Base-by-base conservation (phyloP, 768 basidiomycete species). In the Porphyrellus cyaneotinctus region DNA sequence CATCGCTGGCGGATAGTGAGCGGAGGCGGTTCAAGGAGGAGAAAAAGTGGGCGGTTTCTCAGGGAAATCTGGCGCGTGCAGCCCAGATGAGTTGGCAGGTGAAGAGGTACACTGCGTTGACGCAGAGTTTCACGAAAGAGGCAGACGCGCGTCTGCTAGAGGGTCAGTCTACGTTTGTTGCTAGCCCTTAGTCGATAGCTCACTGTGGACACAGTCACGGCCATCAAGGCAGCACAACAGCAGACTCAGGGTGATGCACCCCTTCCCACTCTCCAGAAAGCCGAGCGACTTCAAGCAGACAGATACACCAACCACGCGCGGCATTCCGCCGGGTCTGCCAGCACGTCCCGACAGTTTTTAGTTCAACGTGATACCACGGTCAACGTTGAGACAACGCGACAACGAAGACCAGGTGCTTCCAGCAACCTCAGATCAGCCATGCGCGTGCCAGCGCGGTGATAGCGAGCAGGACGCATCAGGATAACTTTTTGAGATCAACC, bases 41-140 rank as follows among this genome's bases (percentile, higher is more conserved):
- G 70, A 78, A 82, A 58, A 89, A 91, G 66, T 93, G 91, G 91
- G 91, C 91, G 1, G 65, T 85, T 35, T 86, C 87, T 18, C 83
- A 87, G 64, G 88, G 88, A 0, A 90, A 93, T 64, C 54, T 73
- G 39, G 83, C 87, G 10, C 80, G 88, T 42, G 89, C 89, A 28
- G 74, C 77, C 24, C 84, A 93, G 72, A 82, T 91, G 76, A 83
- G 83, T 61, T 90, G 87, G 84, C 87, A 90, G 67, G 86, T 90
- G 53, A 86, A 87, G 72, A 79, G 84, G 18, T 91, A 88, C 69
- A 82, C 85, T 31, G 81, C 84, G 26, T 72, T 92, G 50, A 88
- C 85, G 79, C 83, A 89, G 69, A 87, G 85, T 55, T 91, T 88
- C 61, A 84, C 83, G 57, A 76, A 80, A 36, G 88, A 91, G 69